phyloP scores from a whole-genome alignment of 192 early-diverging fungal genomes.

The Coemansia sp. region DNA sequence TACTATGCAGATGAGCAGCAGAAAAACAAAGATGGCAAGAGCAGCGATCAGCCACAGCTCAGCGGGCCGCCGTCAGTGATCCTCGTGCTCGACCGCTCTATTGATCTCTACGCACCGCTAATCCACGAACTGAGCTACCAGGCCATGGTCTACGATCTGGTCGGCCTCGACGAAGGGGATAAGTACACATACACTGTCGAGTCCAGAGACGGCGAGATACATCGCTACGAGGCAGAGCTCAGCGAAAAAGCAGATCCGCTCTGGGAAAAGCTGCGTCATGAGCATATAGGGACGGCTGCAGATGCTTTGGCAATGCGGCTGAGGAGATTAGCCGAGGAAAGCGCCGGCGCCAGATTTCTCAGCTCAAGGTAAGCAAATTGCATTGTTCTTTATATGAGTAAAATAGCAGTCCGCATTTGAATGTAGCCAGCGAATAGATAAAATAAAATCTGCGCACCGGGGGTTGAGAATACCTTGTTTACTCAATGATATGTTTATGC shows the following conservation, averaged over 20 bases:
- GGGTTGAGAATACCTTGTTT: no score
- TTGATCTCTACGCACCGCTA: slow-evolving; percentile 86
- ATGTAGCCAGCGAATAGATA: no score
- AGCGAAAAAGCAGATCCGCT: slow-evolving; percentile 44
- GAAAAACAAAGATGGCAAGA: slow-evolving; percentile 62
- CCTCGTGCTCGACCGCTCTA: slow-evolving; percentile 83
- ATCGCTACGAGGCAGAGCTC: slow-evolving; percentile 28
- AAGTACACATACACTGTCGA: slow-evolving; percentile 25
- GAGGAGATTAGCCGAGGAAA: slow-evolving; percentile 30
- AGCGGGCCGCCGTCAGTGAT: slow-evolving; percentile 65
- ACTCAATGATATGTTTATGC: no score
- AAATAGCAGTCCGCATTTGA: not conserved
- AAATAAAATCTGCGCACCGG: no score
- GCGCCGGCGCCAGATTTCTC: slow-evolving; percentile 23
- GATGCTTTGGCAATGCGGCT: slow-evolving; percentile 32
- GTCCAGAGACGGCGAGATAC: slow-evolving; percentile 10
- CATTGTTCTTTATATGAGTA: not conserved
- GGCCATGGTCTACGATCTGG: slow-evolving; percentile 89
- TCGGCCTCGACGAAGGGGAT: slow-evolving; percentile 50
- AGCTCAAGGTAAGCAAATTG: slow-evolving; percentile 23
- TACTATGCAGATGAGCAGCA: slow-evolving; percentile 53
- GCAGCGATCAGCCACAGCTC: slow-evolving; percentile 59
- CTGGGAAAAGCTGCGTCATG: slow-evolving; percentile 51
- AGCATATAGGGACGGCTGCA: slow-evolving; percentile 45
- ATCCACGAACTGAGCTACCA: slow-evolving; percentile 98